Evolutionary conservation across 768 basidiomycete genomes (phyloP).

Genomic region (Panaeolus papilionaceus): DNA sequence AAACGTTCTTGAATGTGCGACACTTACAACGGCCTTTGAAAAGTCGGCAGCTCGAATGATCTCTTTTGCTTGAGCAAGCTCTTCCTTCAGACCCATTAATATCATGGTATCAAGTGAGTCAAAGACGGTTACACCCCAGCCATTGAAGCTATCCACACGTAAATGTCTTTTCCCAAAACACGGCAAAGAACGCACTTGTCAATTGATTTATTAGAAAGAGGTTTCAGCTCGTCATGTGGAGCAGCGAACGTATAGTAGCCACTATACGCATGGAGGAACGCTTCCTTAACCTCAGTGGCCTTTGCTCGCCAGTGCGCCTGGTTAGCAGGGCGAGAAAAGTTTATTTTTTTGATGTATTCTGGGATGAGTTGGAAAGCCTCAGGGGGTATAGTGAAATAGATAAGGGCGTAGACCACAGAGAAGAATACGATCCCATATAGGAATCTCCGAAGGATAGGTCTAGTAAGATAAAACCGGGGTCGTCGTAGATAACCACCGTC

Average conservation of each 20-base stretch:
- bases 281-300: constrained; percentile 61
- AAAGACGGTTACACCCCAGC: constrained; percentile 79
- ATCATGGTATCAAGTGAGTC: constrained; percentile 90
- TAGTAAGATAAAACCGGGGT: constrained; percentile 28
- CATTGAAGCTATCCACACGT: constrained; percentile 63
- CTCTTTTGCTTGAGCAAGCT: constrained; percentile 70
- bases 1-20: background rate
- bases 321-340: constrained; percentile 25
- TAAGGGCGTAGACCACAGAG: constrained; percentile 34
- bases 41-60: constrained; percentile 59
- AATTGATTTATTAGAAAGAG: constrained; percentile 50
- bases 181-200: constrained; percentile 52
- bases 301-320: constrained; percentile 54
- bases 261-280: constrained; percentile 72
- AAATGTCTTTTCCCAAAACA: background rate
- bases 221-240: constrained; percentile 67
- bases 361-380: constrained; percentile 23
- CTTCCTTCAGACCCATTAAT: constrained; percentile 76
- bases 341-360: constrained; percentile 17
- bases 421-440: constrained; percentile 36
- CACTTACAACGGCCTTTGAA: constrained; percentile 46
- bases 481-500: background rate
- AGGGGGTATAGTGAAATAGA: constrained; percentile 26
- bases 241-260: constrained; percentile 68
- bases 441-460: constrained; percentile 36